Conservation (phyloP, 2,329 filamentous ascomycete species). For the Teratosphaeria gauchensis region DNA sequence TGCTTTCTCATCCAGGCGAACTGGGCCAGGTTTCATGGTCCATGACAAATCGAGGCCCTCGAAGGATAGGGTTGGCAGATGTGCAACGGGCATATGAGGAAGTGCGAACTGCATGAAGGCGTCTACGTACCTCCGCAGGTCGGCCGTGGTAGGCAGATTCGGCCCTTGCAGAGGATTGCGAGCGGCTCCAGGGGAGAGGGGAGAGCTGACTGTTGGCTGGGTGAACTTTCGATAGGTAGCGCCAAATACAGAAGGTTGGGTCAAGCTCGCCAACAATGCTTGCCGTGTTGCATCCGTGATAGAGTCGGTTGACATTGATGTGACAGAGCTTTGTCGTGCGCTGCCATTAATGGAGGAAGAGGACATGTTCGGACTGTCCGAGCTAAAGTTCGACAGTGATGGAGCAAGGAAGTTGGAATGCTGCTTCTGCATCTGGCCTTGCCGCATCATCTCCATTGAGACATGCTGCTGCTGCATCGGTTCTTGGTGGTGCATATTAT, state of each 20-base stretch:
- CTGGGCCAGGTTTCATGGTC: slow-evolving; percentile 38
- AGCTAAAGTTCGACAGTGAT: slow-evolving; percentile 53
- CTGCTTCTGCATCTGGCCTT: slow-evolving; percentile 33
- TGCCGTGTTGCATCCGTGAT: slow-evolving; percentile 58
- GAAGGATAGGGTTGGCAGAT: slow-evolving; percentile 85
- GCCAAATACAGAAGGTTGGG: slow-evolving; percentile 46
- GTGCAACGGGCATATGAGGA: slow-evolving; percentile 88
- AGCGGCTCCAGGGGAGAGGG: slow-evolving; percentile 32
- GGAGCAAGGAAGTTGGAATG: slow-evolving; percentile 49
- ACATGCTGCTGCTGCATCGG: slow-evolving; percentile 13
- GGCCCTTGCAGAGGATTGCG: slow-evolving; percentile 30
- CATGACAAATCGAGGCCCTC: slow-evolving; percentile 61
- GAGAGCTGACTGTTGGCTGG: slow-evolving; percentile 47
- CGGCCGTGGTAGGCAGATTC: slow-evolving; percentile 66
- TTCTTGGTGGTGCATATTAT: slow-evolving; percentile 3
- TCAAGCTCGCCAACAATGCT: slow-evolving; percentile 51
- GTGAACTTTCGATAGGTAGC: slow-evolving; percentile 46
- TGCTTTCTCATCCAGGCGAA: slow-evolving; percentile 36
- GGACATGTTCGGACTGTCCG: slow-evolving; percentile 52
- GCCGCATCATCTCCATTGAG: slow-evolving; percentile 8
- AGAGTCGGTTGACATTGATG: slow-evolving; percentile 53
- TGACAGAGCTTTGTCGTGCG: slow-evolving; percentile 50
- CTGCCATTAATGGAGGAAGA: slow-evolving; percentile 63
- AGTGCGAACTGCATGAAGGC: slow-evolving; percentile 90
- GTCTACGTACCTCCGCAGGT: slow-evolving; percentile 82